Conservation (phyloP, 805 yeast genomes). For the Candida arabinofermentans region DNA sequence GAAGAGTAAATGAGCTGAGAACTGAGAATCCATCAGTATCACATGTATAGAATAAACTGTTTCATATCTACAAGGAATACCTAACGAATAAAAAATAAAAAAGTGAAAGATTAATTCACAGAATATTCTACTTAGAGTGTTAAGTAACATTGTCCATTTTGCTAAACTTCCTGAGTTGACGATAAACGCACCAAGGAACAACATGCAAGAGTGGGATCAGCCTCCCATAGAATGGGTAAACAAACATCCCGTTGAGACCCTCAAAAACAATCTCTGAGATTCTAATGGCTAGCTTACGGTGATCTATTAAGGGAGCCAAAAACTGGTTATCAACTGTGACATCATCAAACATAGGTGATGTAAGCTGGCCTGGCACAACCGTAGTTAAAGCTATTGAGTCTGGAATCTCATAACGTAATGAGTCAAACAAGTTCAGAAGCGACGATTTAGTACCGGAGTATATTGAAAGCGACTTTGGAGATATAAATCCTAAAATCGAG, state of each 20-base stretch:
- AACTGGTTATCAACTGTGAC: constrained; percentile 37
- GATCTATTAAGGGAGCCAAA: constrained; percentile 46
- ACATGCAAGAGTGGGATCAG: constrained; percentile 39
- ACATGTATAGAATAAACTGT: background rate
- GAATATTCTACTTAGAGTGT: background rate
- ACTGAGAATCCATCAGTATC: no score
- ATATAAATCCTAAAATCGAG: constrained; percentile 45
- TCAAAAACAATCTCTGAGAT: constrained; percentile 31
- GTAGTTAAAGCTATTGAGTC: constrained; percentile 32
- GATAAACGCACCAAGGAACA: constrained; percentile 39
- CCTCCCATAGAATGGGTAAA: constrained; percentile 45
- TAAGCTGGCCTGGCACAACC: constrained; percentile 49
- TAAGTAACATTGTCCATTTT: constrained; percentile 27
- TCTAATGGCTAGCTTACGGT: constrained; percentile 32
- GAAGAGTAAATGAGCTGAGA: constrained; percentile 18
- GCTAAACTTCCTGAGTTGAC: constrained; percentile 24
- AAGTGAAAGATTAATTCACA: background rate
- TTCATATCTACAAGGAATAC: background rate
- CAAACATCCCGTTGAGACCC: constrained; percentile 41
- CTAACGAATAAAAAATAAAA: background rate
- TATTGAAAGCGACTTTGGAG: constrained; percentile 43
- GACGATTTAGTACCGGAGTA: constrained; percentile 51
- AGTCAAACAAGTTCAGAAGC: constrained; percentile 39
- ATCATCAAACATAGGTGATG: constrained; percentile 45
- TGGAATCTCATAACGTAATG: constrained; percentile 38